phyloP scores from a whole-genome alignment of 2,329 filamentous ascomycete genomes.

The Tolypocladium album region DNA sequence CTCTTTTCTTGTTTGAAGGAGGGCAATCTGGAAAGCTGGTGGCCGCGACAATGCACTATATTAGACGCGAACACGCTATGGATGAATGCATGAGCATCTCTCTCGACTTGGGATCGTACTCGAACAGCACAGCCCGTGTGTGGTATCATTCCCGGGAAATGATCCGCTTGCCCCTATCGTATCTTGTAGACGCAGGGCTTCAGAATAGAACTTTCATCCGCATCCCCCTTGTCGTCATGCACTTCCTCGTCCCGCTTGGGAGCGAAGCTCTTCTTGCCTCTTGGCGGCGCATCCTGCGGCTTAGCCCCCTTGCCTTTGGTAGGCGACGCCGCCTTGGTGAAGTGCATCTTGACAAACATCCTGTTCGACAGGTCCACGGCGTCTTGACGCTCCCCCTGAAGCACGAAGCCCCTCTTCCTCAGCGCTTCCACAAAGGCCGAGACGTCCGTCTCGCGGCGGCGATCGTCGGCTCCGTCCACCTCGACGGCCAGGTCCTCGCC shows the following conservation, averaged over 20 bases:
- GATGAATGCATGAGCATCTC: neutral
- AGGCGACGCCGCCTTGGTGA: conserved; percentile 72
- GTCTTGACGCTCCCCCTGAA: conserved; percentile 50
- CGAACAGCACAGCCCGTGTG: neutral
- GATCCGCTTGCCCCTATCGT: conserved; percentile 35
- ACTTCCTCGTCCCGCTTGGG: conserved; percentile 38
- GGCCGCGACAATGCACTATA: neutral
- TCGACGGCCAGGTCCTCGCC: conserved; percentile 53
- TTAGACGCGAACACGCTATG: neutral
- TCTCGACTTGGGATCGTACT: neutral
- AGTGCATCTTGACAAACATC: conserved; percentile 98
- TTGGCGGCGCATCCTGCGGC: conserved; percentile 47
- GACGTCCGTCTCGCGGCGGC: conserved; percentile 70
- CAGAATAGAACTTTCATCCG: conserved; percentile 55
- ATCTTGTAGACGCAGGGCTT: conserved; percentile 97
- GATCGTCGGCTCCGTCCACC: conserved; percentile 56
- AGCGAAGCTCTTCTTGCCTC: conserved; percentile 42
- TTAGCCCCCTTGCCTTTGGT: conserved; percentile 63
- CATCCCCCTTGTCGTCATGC: conserved; percentile 48
- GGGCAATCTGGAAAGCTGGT: neutral
- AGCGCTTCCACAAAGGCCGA: conserved; percentile 79
- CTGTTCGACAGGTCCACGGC: conserved; percentile 79
- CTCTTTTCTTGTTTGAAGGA: neutral
- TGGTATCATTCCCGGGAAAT: no score
- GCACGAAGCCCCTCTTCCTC: conserved; percentile 69